Conservation (phyloP, 306 rosid genomes). For the Rubus parviflorus region DNA sequence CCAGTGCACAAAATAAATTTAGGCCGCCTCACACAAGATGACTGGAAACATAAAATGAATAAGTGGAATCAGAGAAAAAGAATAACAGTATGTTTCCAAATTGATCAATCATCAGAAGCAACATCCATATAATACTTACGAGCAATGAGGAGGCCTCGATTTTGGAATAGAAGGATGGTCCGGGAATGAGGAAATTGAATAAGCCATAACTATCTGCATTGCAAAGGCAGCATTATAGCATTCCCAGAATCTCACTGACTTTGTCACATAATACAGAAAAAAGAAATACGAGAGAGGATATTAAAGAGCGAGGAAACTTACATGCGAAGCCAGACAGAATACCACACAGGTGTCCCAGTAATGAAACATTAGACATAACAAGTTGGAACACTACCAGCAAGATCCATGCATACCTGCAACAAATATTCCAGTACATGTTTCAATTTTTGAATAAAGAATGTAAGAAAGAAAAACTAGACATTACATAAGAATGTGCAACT, state of each 20-base stretch:
- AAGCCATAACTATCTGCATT: constrained; percentile 84
- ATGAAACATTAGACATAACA: constrained; percentile 87
- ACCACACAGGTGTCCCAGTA: constrained; percentile 98
- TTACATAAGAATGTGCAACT: constrained; percentile 6
- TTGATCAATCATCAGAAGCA: constrained; percentile 18
- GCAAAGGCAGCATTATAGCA: constrained; percentile 24
- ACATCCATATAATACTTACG: constrained; percentile 58
- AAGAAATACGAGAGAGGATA: not conserved
- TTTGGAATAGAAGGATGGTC: constrained; percentile 74
- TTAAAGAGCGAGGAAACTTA: constrained; percentile 45
- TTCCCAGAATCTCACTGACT: constrained; percentile 8
- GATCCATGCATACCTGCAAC: constrained; percentile 86
- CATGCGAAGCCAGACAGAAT: constrained; percentile 97
- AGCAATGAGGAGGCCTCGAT: constrained; percentile 77
- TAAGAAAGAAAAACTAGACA: constrained; percentile 14
- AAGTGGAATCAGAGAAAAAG: not conserved
- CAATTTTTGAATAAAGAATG: constrained; percentile 20
- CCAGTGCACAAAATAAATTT: constrained; percentile 96
- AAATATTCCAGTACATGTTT: constrained; percentile 15
- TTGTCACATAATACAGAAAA: constrained; percentile 6
- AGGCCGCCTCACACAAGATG: constrained; percentile 87
- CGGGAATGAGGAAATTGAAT: constrained; percentile 83
- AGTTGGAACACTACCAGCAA: constrained; percentile 95
- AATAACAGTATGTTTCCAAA: constrained; percentile 3
- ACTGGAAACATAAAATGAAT: constrained; percentile 41